These are phyloP conservation scores for Podaxis rugospora DNA, from an alignment of 768 basidiomycete genomes.

Conservation along the genomic window DNA sequence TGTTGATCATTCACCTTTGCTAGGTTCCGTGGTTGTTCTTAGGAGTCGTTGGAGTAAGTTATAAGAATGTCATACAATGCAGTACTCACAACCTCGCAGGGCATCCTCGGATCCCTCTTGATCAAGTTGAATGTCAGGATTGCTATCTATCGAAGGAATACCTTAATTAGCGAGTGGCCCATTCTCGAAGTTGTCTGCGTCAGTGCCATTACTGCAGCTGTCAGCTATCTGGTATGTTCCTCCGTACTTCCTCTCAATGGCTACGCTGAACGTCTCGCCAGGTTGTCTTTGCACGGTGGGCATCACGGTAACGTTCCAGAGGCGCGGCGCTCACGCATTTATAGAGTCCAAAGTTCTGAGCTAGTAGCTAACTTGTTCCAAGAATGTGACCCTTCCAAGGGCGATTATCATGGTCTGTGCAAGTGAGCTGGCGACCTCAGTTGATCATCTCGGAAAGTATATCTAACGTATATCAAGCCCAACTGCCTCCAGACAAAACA, in stretches of 20 bases:
- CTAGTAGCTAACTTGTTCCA: slow-evolving; percentile 80
- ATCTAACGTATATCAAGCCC: slow-evolving; percentile 36
- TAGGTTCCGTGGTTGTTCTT: slow-evolving; percentile 71
- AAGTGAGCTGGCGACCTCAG: slow-evolving; percentile 42
- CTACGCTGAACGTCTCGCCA: slow-evolving; percentile 19
- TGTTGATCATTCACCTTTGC: background rate
- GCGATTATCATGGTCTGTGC: slow-evolving; percentile 76
- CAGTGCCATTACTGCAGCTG: slow-evolving; percentile 63
- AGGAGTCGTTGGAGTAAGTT: slow-evolving; percentile 55
- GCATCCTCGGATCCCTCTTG: slow-evolving; percentile 58
- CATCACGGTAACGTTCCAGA: background rate
- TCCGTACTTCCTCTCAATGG: background rate
- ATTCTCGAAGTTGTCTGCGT: slow-evolving; percentile 59
- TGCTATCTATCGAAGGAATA: slow-evolving; percentile 57
- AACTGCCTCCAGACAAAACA: slow-evolving; percentile 61
- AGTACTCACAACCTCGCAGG: slow-evolving; percentile 32
- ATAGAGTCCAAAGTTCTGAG: slow-evolving; percentile 70
- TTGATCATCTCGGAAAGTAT: background rate
- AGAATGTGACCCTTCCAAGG: slow-evolving; percentile 69
- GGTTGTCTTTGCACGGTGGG: slow-evolving; percentile 64
- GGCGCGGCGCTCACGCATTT: slow-evolving; percentile 1
- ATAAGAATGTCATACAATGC: background rate
- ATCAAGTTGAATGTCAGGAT: slow-evolving; percentile 64
- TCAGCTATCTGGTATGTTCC: slow-evolving; percentile 57
- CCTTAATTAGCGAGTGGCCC: slow-evolving; percentile 54